phyloP scores from a whole-genome alignment of 2,329 filamentous ascomycete species.

The Cadophora sp. region DNA sequence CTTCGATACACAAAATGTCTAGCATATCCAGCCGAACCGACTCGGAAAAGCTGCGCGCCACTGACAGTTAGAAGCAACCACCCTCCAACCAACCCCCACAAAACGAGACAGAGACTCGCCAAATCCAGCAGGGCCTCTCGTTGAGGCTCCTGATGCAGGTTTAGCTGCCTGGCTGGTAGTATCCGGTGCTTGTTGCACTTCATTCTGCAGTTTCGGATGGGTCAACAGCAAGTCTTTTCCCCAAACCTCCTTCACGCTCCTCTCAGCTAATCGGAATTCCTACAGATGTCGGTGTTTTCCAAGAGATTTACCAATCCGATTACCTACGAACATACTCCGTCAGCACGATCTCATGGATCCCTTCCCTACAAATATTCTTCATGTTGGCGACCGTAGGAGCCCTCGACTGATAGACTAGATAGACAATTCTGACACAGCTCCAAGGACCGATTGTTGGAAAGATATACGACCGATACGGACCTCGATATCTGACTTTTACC shows the following conservation, averaged over 20 bases:
- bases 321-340: constrained; percentile 54
- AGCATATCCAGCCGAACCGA: too few species aligned
- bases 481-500: constrained; percentile 48
- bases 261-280: not conserved
- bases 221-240: constrained; percentile 46
- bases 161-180: constrained; percentile 62
- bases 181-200: constrained; percentile 50
- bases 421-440: not conserved
- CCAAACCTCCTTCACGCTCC: too few species aligned
- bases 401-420: not conserved
- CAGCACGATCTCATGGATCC: constrained; percentile 63
- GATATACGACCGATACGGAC: constrained; percentile 26
- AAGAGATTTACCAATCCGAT: constrained; percentile 57
- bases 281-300: constrained; percentile 50
- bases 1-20: too few species aligned
- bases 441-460: constrained; percentile 22
- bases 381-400: constrained; percentile 48
- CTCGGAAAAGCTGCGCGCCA: too few species aligned
- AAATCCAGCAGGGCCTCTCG: too few species aligned
- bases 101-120: too few species aligned
- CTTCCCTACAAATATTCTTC: constrained; percentile 57
- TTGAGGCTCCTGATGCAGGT: constrained; percentile 58
- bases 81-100: too few species aligned
- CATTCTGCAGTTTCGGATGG: constrained; percentile 56
- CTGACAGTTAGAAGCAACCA: too few species aligned